phyloP scores from a whole-genome alignment of 2,329 filamentous ascomycete species.

The Penicillium sp. region DNA sequence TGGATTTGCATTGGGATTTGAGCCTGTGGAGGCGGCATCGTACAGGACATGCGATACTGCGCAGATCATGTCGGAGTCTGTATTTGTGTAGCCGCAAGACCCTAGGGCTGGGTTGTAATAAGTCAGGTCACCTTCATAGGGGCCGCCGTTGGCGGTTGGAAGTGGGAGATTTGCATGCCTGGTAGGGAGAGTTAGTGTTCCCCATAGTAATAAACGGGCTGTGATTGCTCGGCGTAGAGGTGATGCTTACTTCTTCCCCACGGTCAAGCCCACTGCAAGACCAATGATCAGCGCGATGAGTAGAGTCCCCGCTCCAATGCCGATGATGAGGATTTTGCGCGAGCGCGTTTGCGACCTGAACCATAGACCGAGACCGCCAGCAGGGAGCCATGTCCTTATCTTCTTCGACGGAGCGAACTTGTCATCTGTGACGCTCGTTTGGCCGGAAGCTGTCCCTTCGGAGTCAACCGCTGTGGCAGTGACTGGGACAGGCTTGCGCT shows the following conservation, averaged over 20 bases:
- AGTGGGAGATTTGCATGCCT: constrained; percentile 27
- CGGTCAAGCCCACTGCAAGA: constrained; percentile 29
- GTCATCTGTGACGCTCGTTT: background rate
- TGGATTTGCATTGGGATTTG: constrained; percentile 65
- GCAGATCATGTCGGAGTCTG: constrained; percentile 60
- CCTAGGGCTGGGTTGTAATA: constrained; percentile 69
- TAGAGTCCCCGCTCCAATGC: constrained; percentile 10
- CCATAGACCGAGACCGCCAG: constrained; percentile 1
- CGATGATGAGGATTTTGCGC: constrained; percentile 21
- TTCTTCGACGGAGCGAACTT: background rate
- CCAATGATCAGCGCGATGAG: constrained; percentile 27
- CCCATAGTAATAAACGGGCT: background rate
- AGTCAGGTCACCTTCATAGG: constrained; percentile 65
- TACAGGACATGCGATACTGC: constrained; percentile 69
- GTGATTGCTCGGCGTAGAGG: background rate
- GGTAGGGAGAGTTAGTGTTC: background rate
- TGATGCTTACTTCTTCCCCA: constrained; percentile 18
- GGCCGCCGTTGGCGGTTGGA: constrained; percentile 43
- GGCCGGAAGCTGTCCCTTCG: background rate
- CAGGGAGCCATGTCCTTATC: background rate
- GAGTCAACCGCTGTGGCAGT: background rate
- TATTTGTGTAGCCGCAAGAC: constrained; percentile 65
- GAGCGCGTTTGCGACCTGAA: constrained; percentile 16
- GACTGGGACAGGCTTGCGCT: constrained; percentile 18
- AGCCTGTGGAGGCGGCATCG: constrained; percentile 56